Base-by-base conservation (phyloP, 2,329 filamentous ascomycete genomes). In the Phyllosticta citriasiana region DNA sequence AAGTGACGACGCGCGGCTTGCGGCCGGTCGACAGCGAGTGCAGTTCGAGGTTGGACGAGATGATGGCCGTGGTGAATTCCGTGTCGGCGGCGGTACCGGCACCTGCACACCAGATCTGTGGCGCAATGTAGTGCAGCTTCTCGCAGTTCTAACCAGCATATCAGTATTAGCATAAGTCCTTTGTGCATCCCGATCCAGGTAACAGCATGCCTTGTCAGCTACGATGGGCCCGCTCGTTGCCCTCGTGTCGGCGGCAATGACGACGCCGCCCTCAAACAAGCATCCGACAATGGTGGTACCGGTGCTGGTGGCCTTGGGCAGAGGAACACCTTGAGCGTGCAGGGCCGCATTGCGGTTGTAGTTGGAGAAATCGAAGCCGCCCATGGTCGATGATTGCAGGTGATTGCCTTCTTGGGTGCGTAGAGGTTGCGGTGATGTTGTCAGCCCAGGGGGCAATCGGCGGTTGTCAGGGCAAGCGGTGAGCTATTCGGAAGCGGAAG, bases 281-380 rank as follows among this genome's bases (percentile, higher is more conserved):
- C 93, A 97, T 70, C 94, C 94, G 57, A 99, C 94, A 78, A 99
- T 99, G 66, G 94, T 99, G 63, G 94, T 99, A 80, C 94, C 94
- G 64, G 94, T 99, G 79, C 92, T 97, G 64, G 94, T 99, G 65
- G 94, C 94, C 80, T 97, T 97, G 70, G 95, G 94, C 63, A 97
- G 82, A 64, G 94, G 94, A 58, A 97, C 88, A 69, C 95, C 95
- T 77, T 88, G 86, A 70, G 93, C 91, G 76, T 97, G 93, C 68
- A 99, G 86, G 66, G 93, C 93, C 75, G 88, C 86, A 85, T 99
- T 99, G 82, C 94, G 91, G 84, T 96, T 96, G 85, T 97, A 94
- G 84, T 99, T 99, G 77, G 91, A 95, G 84, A 99, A 99, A 81
- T 97, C 92, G 84, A 97, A 96, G 80, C 92, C 92, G 71, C 89